Conservation (phyloP, 768 basidiomycete species). For the Omphalotus guepiniiformis region DNA sequence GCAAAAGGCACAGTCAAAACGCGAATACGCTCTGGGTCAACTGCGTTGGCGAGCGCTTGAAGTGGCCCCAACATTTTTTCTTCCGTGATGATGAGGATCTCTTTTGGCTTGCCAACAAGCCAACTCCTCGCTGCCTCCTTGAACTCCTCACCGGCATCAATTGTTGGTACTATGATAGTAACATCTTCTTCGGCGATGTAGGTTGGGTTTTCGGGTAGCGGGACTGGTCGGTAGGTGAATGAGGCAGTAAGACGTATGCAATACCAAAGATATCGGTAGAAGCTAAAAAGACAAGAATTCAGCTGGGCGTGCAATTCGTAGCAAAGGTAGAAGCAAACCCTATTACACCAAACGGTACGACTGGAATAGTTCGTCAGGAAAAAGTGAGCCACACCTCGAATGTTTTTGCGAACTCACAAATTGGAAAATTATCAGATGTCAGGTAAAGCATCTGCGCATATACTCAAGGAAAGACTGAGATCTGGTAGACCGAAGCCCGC, state of each 20-base stretch:
- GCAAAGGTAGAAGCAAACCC: slow-evolving; percentile 44
- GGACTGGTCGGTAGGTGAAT: slow-evolving; percentile 81
- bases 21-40: slow-evolving; percentile 79
- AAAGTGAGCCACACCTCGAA: no score
- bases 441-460: slow-evolving; percentile 69
- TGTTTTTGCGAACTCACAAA: slow-evolving; percentile 57
- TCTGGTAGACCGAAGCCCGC: no score
- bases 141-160: slow-evolving; percentile 94
- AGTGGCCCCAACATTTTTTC: slow-evolving; percentile 88
- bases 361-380: slow-evolving; percentile 31
- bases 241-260: slow-evolving; percentile 79
- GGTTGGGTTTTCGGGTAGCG: slow-evolving; percentile 85
- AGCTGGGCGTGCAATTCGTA: background rate
- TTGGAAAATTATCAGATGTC: slow-evolving; percentile 85
- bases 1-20: slow-evolving; percentile 90
- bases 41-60: slow-evolving; percentile 83
- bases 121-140: slow-evolving; percentile 89
- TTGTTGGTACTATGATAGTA: slow-evolving; percentile 94
- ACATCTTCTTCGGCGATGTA: slow-evolving; percentile 91
- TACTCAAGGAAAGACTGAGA: no score
- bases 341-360: slow-evolving; percentile 86
- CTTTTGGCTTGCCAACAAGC: slow-evolving; percentile 90
- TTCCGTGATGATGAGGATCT: slow-evolving; percentile 66
- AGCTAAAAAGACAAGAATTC: slow-evolving; percentile 39
- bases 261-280: slow-evolving; percentile 94